phyloP scores from a whole-genome alignment of 2,329 filamentous ascomycete genomes.

The Aureobasidium vineae region DNA sequence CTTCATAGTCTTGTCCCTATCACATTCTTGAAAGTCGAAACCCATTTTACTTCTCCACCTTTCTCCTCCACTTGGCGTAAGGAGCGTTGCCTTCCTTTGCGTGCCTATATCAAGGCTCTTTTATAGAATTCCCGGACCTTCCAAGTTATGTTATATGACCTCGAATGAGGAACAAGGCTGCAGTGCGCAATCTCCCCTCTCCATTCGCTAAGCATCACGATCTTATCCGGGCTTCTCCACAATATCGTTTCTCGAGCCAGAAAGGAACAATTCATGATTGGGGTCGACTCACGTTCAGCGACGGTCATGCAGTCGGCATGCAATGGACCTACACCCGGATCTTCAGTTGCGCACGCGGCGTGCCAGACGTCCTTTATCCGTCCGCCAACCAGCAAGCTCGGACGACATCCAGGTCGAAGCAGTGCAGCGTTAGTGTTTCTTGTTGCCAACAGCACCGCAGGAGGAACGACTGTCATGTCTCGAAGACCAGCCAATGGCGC shows the following conservation, averaged over 20 bases:
- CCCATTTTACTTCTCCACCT: neutral
- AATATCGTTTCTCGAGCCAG: neutral
- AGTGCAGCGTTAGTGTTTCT: neutral
- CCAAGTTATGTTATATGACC: neutral
- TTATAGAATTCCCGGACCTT: neutral
- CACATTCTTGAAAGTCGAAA: neutral
- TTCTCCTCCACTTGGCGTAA: neutral
- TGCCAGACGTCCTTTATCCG: neutral
- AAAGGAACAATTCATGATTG: neutral
- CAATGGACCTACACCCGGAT: neutral
- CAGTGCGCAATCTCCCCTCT: neutral
- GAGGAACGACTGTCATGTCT: constrained; percentile 7
- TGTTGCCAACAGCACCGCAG: neutral
- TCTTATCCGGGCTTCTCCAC: constrained; percentile 7
- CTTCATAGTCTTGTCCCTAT: neutral
- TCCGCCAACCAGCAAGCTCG: neutral
- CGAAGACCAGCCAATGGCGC: constrained; percentile 11
- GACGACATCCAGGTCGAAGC: neutral
- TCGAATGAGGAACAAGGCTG: neutral
- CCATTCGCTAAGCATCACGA: neutral
- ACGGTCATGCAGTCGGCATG: constrained; percentile 4
- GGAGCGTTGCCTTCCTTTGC: neutral
- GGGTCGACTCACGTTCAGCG: neutral
- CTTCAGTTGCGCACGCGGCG: neutral
- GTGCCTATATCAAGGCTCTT: neutral